These are phyloP conservation scores for Brassica nigra DNA, from an alignment of 345 rosid species.

Conservation along the genomic window DNA sequence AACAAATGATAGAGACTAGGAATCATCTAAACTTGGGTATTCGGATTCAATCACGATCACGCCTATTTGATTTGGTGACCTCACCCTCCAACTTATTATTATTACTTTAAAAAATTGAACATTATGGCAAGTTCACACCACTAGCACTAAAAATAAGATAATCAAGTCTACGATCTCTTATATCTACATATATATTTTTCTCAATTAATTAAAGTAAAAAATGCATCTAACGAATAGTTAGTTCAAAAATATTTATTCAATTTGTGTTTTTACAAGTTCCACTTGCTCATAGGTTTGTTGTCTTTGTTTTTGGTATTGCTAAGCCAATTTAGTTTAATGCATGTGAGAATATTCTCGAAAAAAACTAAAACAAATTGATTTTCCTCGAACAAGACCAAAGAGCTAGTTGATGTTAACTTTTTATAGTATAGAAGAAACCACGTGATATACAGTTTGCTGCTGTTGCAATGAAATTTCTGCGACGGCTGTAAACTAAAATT, in stretches of 20 bases:
- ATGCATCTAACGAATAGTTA: background rate
- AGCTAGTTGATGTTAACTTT: background rate
- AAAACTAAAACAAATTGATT: background rate
- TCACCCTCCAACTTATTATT: background rate
- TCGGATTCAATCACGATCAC: slow-evolving; percentile 18
- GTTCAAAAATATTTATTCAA: background rate
- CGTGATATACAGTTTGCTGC: background rate
- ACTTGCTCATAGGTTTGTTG: background rate
- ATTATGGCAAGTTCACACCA: background rate
- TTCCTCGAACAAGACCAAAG: background rate
- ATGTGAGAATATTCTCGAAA: background rate
- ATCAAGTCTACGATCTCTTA: background rate
- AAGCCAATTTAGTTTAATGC: background rate
- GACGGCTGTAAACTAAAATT: background rate
- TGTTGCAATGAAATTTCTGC: background rate
- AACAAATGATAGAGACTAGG: background rate
- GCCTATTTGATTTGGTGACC: background rate
- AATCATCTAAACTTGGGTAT: slow-evolving; percentile 8
- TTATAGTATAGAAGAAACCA: background rate
- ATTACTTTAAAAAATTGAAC: background rate
- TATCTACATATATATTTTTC: background rate
- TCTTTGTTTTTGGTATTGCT: background rate
- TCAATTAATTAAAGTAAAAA: background rate
- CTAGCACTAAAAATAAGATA: background rate
- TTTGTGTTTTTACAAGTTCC: background rate